phyloP scores from a whole-genome alignment of 345 rosid genomes.

The Lagerstroemia speciosa region DNA sequence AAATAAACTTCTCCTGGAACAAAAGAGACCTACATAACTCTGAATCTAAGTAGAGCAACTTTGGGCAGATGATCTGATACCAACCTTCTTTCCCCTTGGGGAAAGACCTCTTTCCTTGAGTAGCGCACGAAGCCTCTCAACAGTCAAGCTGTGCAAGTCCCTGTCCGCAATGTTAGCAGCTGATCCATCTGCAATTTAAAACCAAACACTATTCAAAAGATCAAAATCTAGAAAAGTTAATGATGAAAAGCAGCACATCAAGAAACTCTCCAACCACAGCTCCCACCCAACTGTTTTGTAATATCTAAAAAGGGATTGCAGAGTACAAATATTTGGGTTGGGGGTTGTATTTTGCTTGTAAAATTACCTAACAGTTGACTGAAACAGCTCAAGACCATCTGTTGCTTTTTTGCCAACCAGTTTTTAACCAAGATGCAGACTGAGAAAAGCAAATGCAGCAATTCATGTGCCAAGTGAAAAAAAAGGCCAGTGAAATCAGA shows the following conservation, averaged over 20 bases:
- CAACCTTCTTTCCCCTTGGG: constrained; percentile 71
- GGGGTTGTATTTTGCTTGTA: no score
- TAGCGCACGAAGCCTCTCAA: constrained; percentile 79
- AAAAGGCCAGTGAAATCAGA: neutral
- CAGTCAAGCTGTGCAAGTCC: constrained; percentile 64
- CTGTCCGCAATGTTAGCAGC: constrained; percentile 45
- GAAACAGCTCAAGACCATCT: no score
- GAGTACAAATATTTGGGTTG: no score
- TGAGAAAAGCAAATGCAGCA: neutral
- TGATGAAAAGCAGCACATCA: neutral
- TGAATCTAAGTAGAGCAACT: neutral
- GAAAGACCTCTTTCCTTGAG: constrained; percentile 75
- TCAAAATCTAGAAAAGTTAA: neutral
- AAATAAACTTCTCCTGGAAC: neutral
- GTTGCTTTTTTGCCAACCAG: neutral
- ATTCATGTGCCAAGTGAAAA: neutral
- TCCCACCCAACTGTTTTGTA: no score
- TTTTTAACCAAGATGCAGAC: neutral
- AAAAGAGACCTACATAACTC: neutral
- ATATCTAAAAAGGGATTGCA: no score
- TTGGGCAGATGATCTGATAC: constrained; percentile 11
- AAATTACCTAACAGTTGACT: no score
- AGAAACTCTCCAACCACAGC: no score
- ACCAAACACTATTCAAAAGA: neutral
- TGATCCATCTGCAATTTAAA: constrained; percentile 45